phyloP scores from a whole-genome alignment of 1,284 basidiomycete genomes.

The Apiotrichum siamense region DNA sequence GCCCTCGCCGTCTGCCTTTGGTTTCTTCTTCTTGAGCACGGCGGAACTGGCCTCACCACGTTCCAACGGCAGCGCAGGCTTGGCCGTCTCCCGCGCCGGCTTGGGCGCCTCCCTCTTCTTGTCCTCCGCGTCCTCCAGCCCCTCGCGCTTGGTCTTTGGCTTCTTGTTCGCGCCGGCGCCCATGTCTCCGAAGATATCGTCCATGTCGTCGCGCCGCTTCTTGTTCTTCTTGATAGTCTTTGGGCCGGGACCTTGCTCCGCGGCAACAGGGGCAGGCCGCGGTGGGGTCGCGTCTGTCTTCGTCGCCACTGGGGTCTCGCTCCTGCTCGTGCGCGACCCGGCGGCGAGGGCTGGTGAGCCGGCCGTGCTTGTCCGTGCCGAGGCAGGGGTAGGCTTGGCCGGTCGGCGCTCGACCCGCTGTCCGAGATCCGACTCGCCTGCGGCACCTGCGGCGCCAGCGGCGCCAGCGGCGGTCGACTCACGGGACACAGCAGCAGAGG shows the following conservation, averaged over 20 bases:
- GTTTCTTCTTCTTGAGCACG: background rate
- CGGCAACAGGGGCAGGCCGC: too few relatives aligned
- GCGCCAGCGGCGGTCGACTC: too few relatives aligned
- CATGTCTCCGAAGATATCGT: conserved; percentile 34
- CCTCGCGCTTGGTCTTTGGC: background rate
- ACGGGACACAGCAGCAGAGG: background rate
- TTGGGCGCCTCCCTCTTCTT: background rate
- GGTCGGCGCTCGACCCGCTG: conserved; percentile 9
- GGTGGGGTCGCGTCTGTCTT: too few relatives aligned
- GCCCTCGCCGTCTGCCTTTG: background rate
- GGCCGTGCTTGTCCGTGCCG: background rate
- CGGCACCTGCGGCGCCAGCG: too few relatives aligned
- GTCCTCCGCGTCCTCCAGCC: background rate
- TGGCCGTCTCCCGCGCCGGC: background rate
- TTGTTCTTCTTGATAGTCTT: conserved; percentile 9
- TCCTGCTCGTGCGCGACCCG: background rate
- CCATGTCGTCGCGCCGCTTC: conserved; percentile 31
- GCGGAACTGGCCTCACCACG: background rate
- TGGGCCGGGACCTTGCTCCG: too few relatives aligned
- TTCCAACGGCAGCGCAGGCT: too few relatives aligned
- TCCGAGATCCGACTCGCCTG: conserved; percentile 5
- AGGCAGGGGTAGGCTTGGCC: background rate
- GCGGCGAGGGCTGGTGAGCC: too few relatives aligned
- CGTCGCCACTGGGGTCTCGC: background rate
- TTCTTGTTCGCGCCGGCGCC: background rate